phyloP scores from a whole-genome alignment of 2,329 filamentous ascomycete genomes.

The Scedosporium apiospermum region DNA sequence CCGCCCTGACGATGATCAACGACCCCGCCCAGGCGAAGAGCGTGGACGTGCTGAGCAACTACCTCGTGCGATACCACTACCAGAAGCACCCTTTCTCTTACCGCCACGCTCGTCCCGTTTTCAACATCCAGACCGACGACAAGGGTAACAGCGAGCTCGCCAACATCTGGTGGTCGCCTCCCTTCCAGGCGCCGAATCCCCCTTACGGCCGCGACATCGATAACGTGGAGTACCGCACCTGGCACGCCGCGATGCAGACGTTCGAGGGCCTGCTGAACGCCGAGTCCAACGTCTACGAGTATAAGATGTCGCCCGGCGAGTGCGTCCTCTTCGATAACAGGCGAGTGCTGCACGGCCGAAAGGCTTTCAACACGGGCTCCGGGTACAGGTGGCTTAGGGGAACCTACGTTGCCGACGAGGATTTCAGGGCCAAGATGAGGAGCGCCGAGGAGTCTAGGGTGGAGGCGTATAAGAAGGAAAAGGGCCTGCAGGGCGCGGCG shows the following conservation, averaged over 20 bases:
- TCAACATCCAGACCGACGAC: conserved; percentile 22
- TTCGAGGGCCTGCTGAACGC: conserved; percentile 54
- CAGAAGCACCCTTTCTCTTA: conserved; percentile 57
- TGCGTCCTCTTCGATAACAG: conserved; percentile 91
- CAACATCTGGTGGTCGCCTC: conserved; percentile 58
- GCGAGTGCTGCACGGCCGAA: conserved; percentile 74
- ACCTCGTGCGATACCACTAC: conserved; percentile 57
- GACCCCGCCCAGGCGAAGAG: conserved; percentile 3
- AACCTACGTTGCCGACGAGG: conserved; percentile 59
- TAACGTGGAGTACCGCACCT: conserved; percentile 20
- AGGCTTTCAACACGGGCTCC: conserved; percentile 57
- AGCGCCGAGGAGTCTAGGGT: conserved; percentile 7
- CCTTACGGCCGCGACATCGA: conserved; percentile 7
- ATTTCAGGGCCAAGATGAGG: conserved; percentile 26
- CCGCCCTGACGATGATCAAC: conserved; percentile 33
- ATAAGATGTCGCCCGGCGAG: conserved; percentile 69
- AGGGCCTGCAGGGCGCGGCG: conserved; percentile 4
- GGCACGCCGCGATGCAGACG: conserved; percentile 37
- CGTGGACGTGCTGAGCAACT: conserved; percentile 28
- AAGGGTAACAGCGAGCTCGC: conserved; percentile 12
- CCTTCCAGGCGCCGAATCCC: conserved; percentile 58
- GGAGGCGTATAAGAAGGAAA: conserved; percentile 8
- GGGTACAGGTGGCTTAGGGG: conserved; percentile 78
- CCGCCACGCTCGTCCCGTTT: conserved; percentile 44
- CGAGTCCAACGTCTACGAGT: conserved; percentile 52